phyloP scores from a whole-genome alignment of 1,139 yeast genomes.

The Maudiozyma humilis region DNA sequence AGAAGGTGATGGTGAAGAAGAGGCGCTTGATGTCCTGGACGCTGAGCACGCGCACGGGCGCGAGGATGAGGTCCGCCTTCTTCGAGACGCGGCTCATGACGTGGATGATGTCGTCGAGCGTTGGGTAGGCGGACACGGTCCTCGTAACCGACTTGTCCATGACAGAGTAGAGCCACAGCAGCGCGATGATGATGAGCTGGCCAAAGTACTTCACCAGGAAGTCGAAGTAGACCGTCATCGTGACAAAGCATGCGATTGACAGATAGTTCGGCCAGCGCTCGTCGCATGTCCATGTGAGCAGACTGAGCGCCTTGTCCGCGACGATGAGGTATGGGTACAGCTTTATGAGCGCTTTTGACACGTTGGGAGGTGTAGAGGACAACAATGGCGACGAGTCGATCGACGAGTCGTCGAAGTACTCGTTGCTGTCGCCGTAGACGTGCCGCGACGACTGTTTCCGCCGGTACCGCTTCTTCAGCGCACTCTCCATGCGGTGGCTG shows the following conservation, averaged over 20 bases:
- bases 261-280: conserved; percentile 70
- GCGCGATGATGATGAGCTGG: conserved; percentile 63
- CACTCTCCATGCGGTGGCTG: conserved; percentile 6
- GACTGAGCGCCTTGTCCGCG: conserved; percentile 58
- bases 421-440: conserved; percentile 37
- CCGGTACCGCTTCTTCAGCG: conserved; percentile 7
- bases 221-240: conserved; percentile 71
- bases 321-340: conserved; percentile 80
- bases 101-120: conserved; percentile 81
- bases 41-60: conserved; percentile 69
- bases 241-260: conserved; percentile 47
- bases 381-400: conserved; percentile 51
- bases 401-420: conserved; percentile 7
- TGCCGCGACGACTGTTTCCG: conserved; percentile 10
- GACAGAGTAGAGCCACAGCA: conserved; percentile 58
- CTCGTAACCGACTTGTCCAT: conserved; percentile 43
- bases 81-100: conserved; percentile 66
- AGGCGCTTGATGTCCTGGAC: conserved; percentile 73
- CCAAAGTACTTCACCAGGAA: conserved; percentile 67
- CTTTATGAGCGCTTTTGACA: conserved; percentile 71
- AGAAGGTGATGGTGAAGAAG: conserved; percentile 72
- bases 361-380: conserved; percentile 83
- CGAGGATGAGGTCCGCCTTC: conserved; percentile 65
- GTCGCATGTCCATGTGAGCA: conserved; percentile 86
- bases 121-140: conserved; percentile 62